Conservation (phyloP, 345 rosid species). For the Microcos paniculata region DNA sequence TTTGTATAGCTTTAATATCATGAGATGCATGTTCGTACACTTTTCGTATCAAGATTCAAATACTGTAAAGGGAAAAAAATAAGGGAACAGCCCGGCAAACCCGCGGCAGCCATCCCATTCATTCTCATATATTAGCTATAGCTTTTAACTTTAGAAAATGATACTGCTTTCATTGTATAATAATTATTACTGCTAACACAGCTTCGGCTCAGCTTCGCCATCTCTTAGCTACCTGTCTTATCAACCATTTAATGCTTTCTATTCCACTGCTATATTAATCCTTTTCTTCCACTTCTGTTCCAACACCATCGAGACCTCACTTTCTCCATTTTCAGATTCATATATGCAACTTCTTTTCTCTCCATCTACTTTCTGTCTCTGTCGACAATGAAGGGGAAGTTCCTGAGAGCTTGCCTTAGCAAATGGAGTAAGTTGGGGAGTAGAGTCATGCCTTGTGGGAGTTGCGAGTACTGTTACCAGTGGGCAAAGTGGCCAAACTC, state of each 20-base stretch:
- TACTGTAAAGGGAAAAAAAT: constrained; percentile 10
- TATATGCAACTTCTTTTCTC: constrained; percentile 18
- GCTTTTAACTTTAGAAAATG: not conserved
- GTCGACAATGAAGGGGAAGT: constrained; percentile 42
- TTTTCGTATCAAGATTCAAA: constrained; percentile 42
- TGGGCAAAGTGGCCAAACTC: constrained; percentile 42
- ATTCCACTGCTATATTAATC: constrained; percentile 40
- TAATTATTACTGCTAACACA: not conserved
- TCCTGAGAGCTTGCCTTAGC: constrained; percentile 42
- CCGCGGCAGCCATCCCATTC: constrained; percentile 3
- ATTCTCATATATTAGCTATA: not conserved
- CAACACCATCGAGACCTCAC: constrained; percentile 20
- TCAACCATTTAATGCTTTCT: constrained; percentile 48
- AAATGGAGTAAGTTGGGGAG: constrained; percentile 56
- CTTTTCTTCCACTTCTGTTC: constrained; percentile 19
- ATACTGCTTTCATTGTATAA: not conserved
- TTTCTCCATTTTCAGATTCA: not conserved
- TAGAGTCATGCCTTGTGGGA: constrained; percentile 42
- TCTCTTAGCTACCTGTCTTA: constrained; percentile 41
- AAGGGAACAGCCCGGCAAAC: constrained; percentile 37
- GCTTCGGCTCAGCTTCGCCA: constrained; percentile 21
- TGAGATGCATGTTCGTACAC: constrained; percentile 53
- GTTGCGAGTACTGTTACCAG: constrained; percentile 45
- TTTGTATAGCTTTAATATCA: constrained; percentile 7
- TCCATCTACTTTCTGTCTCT: constrained; percentile 9